These are phyloP conservation scores for Actinomucor elegans DNA, from an alignment of 371 early-diverging fungal species.

Conservation along the genomic window DNA sequence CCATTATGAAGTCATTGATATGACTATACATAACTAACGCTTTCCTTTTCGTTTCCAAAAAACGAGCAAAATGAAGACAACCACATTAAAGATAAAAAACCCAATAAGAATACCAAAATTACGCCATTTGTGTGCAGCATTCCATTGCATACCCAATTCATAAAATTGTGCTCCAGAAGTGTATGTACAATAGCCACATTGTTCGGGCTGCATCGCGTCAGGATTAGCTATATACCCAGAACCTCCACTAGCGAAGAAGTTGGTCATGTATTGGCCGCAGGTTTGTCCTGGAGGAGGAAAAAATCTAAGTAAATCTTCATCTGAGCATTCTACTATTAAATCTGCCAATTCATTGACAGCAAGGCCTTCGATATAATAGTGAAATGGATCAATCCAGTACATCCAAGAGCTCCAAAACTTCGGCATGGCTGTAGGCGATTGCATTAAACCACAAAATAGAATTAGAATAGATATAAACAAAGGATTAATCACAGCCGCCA, in stretches of 20 bases:
- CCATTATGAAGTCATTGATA: no score
- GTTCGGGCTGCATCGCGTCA: slow-evolving; percentile 34
- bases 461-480: slow-evolving; percentile 60
- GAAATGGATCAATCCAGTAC: slow-evolving; percentile 61
- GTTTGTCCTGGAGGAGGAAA: slow-evolving; percentile 55
- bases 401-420: slow-evolving; percentile 71
- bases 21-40: slow-evolving; percentile 12
- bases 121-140: slow-evolving; percentile 61
- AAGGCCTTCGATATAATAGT: slow-evolving; percentile 67
- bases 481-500: slow-evolving; percentile 65
- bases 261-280: slow-evolving; percentile 56
- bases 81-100: slow-evolving; percentile 49
- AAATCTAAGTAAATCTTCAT: slow-evolving; percentile 47
- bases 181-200: slow-evolving; percentile 65
- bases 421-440: slow-evolving; percentile 59
- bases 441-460: slow-evolving; percentile 66
- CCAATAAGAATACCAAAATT: slow-evolving; percentile 63
- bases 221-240: slow-evolving; percentile 58
- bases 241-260: slow-evolving; percentile 36
- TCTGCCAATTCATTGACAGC: slow-evolving; percentile 61
- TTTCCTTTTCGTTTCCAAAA: slow-evolving; percentile 24
- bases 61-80: slow-evolving; percentile 27
- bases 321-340: slow-evolving; percentile 45
- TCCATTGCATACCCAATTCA: slow-evolving; percentile 49
- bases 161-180: slow-evolving; percentile 56